These are phyloP conservation scores for Quercus lobata DNA, from an alignment of 331 rosid genomes.

Conservation along the genomic window DNA sequence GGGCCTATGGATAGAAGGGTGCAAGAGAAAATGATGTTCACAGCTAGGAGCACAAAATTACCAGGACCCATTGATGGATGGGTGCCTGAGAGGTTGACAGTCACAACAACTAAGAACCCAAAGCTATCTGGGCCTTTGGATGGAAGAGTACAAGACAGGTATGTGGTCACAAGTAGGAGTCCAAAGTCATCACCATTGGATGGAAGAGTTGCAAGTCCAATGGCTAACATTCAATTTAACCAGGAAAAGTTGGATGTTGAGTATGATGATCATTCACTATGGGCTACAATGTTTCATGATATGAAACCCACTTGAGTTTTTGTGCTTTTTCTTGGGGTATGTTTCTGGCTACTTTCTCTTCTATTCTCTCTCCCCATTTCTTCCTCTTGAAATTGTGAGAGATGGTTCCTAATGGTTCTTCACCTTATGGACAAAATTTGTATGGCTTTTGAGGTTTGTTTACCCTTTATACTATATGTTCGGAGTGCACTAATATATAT, in stretches of 20 bases:
- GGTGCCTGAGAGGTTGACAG: background rate
- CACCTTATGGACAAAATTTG: background rate
- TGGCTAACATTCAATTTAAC: constrained; percentile 36
- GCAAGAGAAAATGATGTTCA: constrained; percentile 13
- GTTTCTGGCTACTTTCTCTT: background rate
- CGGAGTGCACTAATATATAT: background rate
- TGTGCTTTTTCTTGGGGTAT: background rate
- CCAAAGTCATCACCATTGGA: constrained; percentile 31
- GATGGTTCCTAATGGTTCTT: background rate
- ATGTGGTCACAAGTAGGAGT: constrained; percentile 22
- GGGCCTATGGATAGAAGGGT: constrained; percentile 42
- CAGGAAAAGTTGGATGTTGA: constrained; percentile 35
- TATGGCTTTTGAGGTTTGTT: background rate
- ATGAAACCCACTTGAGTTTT: constrained; percentile 66
- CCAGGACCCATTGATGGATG: constrained; percentile 29
- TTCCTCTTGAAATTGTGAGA: constrained; percentile 1
- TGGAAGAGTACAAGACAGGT: background rate
- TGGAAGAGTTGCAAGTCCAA: constrained; percentile 45
- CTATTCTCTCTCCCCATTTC: background rate
- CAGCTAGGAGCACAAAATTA: constrained; percentile 23
- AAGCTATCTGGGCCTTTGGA: background rate
- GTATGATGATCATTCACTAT: constrained; percentile 59
- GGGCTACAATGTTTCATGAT: constrained; percentile 84
- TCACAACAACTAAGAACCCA: background rate
- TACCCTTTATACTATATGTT: background rate